These are phyloP conservation scores for Serendipita vermifera DNA, from an alignment of 768 basidiomycete species.

Conservation along the genomic window DNA sequence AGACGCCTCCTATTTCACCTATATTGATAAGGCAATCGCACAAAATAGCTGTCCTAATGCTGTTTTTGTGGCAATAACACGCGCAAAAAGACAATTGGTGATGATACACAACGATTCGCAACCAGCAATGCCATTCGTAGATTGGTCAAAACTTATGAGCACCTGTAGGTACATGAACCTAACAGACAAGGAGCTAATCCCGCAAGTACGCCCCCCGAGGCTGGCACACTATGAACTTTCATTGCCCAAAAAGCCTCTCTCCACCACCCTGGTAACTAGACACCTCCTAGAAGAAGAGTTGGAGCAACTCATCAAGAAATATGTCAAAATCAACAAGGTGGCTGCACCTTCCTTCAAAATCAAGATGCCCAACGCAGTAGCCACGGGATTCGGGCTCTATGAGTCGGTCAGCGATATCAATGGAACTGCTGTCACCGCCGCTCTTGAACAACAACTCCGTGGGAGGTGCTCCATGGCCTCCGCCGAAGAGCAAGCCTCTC, in stretches of 20 bases:
- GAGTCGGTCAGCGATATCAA: slow-evolving; percentile 11
- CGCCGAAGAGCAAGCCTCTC: background rate
- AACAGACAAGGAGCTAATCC: background rate
- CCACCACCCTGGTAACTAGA: background rate
- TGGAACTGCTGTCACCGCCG: slow-evolving; percentile 10
- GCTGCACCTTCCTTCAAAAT: background rate
- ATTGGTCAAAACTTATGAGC: background rate
- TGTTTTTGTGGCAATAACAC: slow-evolving; percentile 11
- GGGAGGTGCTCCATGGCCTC: background rate
- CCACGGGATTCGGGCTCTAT: background rate
- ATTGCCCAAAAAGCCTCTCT: too few species aligned
- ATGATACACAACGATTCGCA: background rate
- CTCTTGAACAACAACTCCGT: background rate
- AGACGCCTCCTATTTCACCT: slow-evolving; percentile 6
- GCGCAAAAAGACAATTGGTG: slow-evolving; percentile 10
- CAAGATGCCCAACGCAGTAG: slow-evolving; percentile 4
- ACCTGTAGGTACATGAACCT: background rate
- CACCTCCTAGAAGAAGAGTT: slow-evolving; percentile 10
- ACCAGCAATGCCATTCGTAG: slow-evolving; percentile 11
- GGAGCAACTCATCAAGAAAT: background rate
- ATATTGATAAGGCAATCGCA: too few species aligned
- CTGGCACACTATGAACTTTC: too few species aligned
- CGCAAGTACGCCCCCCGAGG: too few species aligned
- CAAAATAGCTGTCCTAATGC: slow-evolving; percentile 11
- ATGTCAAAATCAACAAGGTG: slow-evolving; percentile 7